Base-by-base conservation (phyloP, 1,284 basidiomycete genomes). In the Dichomitus squalens region DNA sequence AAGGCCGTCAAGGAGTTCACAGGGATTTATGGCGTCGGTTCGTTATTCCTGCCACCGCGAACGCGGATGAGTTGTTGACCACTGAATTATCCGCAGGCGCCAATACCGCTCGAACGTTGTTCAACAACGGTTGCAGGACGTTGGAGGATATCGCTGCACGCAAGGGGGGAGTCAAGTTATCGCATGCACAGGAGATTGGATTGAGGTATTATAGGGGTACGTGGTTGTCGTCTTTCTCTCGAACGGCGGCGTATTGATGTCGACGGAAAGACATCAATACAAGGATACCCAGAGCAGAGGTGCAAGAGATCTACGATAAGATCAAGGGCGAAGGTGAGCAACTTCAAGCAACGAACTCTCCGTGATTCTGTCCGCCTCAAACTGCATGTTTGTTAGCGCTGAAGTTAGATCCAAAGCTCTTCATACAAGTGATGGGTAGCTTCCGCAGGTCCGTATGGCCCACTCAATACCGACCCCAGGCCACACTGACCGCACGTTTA, bases 341-440 rank as follows among this genome's bases (percentile, higher is more conserved):
- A 18, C 27, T 31, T 41, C 21, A 25, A 23, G 25, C 16, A 12
- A 16, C 5, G 29, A 7, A 33, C 46, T 16, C 18, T 36, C 11
- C 3, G 33, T 47, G 29, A 41, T 23, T 20, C 52, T 49, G 18
- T 31, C 38, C 25, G 21, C 23, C 18, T 33, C 21, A 34, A 34
- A 12, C 25, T 27, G 36, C 25, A 35, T 33, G 53, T 50, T 16
- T 20, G 49, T 29, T 65, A 90, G 93, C 92, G 2, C 75, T 87
- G 1, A 71, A 73, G 2, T 79, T 96, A 33, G 94, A 96, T 66
- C 75, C 82, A 5, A 82, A 85, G 53, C 72, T 96, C 21, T 85
- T 83, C 66, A 75, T 96, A 14, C 85, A 93, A 55, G 87, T 94
- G 53, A 96, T 96, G 95, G 95, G 95, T 1, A 94, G 90, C 64